phyloP scores from a whole-genome alignment of 305 asterid genomes.

The Nicotiana rustica region DNA sequence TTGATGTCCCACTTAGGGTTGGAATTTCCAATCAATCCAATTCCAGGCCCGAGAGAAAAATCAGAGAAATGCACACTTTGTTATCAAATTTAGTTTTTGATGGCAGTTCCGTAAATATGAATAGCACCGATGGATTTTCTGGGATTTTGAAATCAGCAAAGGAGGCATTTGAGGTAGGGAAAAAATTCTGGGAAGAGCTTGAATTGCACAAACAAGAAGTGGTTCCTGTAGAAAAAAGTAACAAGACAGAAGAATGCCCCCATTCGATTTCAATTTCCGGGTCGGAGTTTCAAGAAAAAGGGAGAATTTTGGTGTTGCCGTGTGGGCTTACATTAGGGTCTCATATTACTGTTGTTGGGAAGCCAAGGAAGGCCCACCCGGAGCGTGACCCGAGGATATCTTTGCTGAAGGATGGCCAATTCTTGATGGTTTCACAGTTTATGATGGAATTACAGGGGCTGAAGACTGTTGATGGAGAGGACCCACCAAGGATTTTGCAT shows the following conservation, averaged over 20 bases:
- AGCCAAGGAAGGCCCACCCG: conserved; percentile 74
- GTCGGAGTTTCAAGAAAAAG: conserved; percentile 57
- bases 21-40: conserved; percentile 30
- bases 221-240: conserved; percentile 4
- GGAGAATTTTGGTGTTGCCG: conserved; percentile 71
- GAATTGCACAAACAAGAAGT: conserved; percentile 48
- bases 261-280: conserved; percentile 68
- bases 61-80: conserved; percentile 44
- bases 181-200: conserved; percentile 74
- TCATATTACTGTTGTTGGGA: conserved; percentile 80
- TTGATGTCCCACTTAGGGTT: conserved; percentile 39
- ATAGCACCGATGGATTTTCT: conserved; percentile 47
- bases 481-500: conserved; percentile 92
- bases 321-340: conserved; percentile 95
- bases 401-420: conserved; percentile 75
- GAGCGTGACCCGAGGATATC: conserved; percentile 85
- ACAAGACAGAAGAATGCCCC: conserved; percentile 63
- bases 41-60: conserved; percentile 52
- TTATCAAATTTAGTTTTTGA: conserved; percentile 75
- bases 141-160: conserved; percentile 68
- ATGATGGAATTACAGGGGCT: conserved; percentile 91
- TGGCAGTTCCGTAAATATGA: conserved; percentile 51
- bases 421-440: conserved; percentile 90
- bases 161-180: conserved; percentile 75
- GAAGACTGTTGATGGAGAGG: conserved; percentile 92